Evolutionary conservation across 495 filamentous ascomycete species (phyloP), one percentile per base, ranked within the genome.

Genomic region (Trichoderma erinaceum): DNA sequence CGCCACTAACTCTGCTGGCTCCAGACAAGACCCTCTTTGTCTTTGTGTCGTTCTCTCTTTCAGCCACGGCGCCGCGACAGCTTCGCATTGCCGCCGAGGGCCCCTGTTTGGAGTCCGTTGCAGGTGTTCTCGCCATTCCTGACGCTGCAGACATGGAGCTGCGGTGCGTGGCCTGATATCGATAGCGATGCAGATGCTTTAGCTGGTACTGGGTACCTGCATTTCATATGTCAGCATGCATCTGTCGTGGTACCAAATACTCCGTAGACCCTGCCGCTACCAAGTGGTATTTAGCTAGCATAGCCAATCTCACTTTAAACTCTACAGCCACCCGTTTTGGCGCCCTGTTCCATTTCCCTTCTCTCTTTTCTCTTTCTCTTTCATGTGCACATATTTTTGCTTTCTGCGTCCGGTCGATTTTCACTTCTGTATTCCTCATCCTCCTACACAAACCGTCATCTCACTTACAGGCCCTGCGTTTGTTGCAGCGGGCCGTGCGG

Each of bases 401-500:
- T n/a, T n/a, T n/a, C n/a, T n/a, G 16, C n/a, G 10, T 52, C 48
- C 35, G 8, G 8, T 5, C 35, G 35, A 16, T 18, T 61, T 25
- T 7, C 11, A 8, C 23, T 32, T 21, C 25, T 25, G 50, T 27
- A 58, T 58, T 58, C 0, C 27, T 32, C n/a, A 2, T 25, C 27
- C 6, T 23, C 25, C 25, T 18, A 16, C n/a, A 23, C 5, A 12
- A 0, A 7, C 3, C 27, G 56, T 27, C 56, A 61, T 27, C 27
- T 61, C 27, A 61, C 56, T 61, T 61, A 27, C 25, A 61, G 35
- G 27, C 56, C 27, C 56, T 21, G 27, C 13, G 4, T 61, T 25
- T 48, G 48, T 52, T 52, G 48, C 56, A 61, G 56, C 56, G 56
- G 56, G 56, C 56, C 56, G 56, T 61, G 56, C 56, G 56, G 56